phyloP scores from a whole-genome alignment of 2,329 filamentous ascomycete genomes.

The Sporothrix brasiliensis region DNA sequence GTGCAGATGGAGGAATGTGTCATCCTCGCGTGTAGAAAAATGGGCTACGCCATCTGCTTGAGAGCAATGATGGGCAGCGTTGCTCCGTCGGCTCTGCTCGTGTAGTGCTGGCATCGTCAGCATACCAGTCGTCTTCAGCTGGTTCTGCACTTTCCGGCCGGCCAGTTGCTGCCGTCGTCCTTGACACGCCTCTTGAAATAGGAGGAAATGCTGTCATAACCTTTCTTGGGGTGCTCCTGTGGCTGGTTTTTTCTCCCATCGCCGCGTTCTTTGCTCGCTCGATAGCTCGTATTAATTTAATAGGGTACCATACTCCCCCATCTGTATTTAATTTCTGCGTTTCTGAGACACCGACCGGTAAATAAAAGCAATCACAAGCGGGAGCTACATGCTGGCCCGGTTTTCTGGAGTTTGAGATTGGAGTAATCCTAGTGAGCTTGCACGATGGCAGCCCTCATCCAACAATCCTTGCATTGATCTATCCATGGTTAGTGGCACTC shows the following conservation, averaged over 20 bases:
- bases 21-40: constrained; percentile 10
- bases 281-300: constrained; percentile 12
- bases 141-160: constrained; percentile 5
- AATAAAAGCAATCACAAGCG: not conserved
- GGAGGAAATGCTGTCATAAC: constrained; percentile 2
- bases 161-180: not conserved
- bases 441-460: constrained; percentile 6
- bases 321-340: constrained; percentile 1
- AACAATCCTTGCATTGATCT: not conserved
- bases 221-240: not conserved
- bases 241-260: not conserved
- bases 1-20: not conserved
- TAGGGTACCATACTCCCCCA: not conserved
- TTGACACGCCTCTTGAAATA: not conserved
- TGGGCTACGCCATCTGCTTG: not conserved
- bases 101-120: not conserved
- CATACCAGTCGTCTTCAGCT: constrained; percentile 10
- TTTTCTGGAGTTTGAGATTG: too few species aligned
- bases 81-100: not conserved
- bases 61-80: not conserved
- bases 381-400: too few species aligned
- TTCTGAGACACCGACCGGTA: not conserved
- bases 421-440: not conserved
- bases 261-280: not conserved
- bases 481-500: constrained; percentile 7